phyloP scores from a whole-genome alignment of 495 filamentous ascomycete species.

The Halenospora varia region DNA sequence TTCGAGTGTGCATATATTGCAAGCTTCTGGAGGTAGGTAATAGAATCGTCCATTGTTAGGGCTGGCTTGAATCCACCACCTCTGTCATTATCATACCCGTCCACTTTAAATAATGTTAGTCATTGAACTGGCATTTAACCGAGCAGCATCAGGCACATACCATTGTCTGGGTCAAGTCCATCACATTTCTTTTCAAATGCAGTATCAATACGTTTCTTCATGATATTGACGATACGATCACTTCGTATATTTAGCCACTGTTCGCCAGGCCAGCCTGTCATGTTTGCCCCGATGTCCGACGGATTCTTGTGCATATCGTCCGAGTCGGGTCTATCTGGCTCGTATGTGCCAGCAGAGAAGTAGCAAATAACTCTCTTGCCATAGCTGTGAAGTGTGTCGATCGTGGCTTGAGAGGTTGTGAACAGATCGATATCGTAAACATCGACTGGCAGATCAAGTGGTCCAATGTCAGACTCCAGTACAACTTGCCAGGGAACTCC shows the following conservation, averaged over 20 bases:
- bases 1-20: conserved; percentile 44
- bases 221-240: background rate
- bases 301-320: conserved; percentile 50
- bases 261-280: background rate
- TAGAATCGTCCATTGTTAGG: conserved; percentile 49
- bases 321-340: conserved; percentile 34
- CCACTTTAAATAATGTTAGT: conserved; percentile 31
- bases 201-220: background rate
- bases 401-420: conserved; percentile 38
- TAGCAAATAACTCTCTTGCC: conserved; percentile 65
- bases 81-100: conserved; percentile 57
- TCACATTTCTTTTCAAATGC: background rate
- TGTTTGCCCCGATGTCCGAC: background rate
- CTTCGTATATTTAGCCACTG: background rate
- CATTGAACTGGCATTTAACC: background rate
- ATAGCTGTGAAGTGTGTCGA: conserved; percentile 40
- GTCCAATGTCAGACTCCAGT: background rate
- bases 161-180: background rate
- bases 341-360: conserved; percentile 53
- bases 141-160: background rate
- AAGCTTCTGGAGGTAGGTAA: conserved; percentile 56
- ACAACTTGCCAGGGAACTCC: background rate
- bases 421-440: conserved; percentile 61
- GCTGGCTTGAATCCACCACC: conserved; percentile 35
- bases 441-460: conserved; percentile 21